Conservation (phyloP, 139 green algal genomes). For the Coccomyxa sp. region DNA sequence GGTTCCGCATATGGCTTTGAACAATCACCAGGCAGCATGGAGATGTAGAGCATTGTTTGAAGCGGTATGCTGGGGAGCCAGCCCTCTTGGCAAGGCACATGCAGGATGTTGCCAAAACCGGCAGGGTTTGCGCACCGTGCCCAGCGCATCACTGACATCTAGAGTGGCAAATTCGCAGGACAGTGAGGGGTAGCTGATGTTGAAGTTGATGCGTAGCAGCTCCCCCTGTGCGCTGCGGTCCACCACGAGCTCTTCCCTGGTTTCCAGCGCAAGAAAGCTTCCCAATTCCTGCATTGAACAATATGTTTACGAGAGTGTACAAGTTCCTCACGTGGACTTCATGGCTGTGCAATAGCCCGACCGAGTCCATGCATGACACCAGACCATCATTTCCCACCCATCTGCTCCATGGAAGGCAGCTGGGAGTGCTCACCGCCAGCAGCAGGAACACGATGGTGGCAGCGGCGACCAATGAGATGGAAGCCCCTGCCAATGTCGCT, state of each 20-base stretch:
- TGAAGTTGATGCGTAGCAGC: constrained; percentile 95
- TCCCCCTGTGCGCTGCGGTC: constrained; percentile 87
- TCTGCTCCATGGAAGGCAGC: not conserved
- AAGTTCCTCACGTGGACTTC: not conserved
- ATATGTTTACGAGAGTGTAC: not conserved
- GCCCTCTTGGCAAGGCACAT: not conserved
- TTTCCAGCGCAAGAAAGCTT: constrained; percentile 65
- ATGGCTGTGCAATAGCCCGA: not conserved
- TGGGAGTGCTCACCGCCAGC: constrained; percentile 55
- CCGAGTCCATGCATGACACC: not conserved
- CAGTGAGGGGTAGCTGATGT: constrained; percentile 83
- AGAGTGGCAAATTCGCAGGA: constrained; percentile 97
- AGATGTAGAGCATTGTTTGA: too few species aligned
- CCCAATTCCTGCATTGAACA: constrained; percentile 73
- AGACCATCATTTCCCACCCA: not conserved
- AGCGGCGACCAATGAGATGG: constrained; percentile 81
- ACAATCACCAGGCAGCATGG: too few species aligned
- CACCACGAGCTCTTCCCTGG: constrained; percentile 75
- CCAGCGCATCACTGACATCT: constrained; percentile 91
- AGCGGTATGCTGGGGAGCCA: not conserved
- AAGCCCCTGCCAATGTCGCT: constrained; percentile 83
- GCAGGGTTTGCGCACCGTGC: constrained; percentile 80
- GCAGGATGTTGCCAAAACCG: too few species aligned
- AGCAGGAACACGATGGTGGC: constrained; percentile 82
- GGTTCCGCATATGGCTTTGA: too few species aligned